These are phyloP conservation scores for Globisporangium uncinulatum DNA, from an alignment of 352 stramenopile genomes.

Conservation along the genomic window DNA sequence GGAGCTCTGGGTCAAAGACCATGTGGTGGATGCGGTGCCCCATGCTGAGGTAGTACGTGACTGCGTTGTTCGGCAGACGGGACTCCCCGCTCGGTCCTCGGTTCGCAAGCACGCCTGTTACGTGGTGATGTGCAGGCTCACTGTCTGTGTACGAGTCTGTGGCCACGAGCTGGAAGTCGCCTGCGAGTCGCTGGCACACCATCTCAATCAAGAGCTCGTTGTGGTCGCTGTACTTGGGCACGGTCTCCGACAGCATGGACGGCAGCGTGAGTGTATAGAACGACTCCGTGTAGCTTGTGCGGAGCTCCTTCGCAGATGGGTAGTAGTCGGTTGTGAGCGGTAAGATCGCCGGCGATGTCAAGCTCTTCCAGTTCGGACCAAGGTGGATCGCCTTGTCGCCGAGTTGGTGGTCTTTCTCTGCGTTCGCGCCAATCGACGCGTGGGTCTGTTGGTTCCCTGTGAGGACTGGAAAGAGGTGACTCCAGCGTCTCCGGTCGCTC, in stretches of 20 bases:
- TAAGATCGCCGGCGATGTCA: slow-evolving; percentile 94
- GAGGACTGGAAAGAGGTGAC: no score
- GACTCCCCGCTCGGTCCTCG: slow-evolving; percentile 29
- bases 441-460: no score
- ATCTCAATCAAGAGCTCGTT: slow-evolving; percentile 81
- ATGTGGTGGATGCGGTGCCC: slow-evolving; percentile 86
- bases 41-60: slow-evolving; percentile 77
- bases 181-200: slow-evolving; percentile 73
- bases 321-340: slow-evolving; percentile 90
- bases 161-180: slow-evolving; percentile 83
- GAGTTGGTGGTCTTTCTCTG: slow-evolving; percentile 48
- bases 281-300: slow-evolving; percentile 78
- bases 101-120: no score
- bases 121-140: no score
- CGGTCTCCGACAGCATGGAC: no score
- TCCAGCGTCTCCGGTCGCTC: no score
- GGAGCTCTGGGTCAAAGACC: slow-evolving; percentile 77
- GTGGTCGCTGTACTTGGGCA: slow-evolving; percentile 68
- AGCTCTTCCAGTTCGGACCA: slow-evolving; percentile 98
- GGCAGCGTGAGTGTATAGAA: slow-evolving; percentile 83
- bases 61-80: slow-evolving; percentile 24
- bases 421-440: slow-evolving; percentile 72
- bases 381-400: slow-evolving; percentile 84
- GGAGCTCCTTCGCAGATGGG: slow-evolving; percentile 66
- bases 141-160: no score